Percentiles rank a stretch among this genome's conserved stretches.
Evolutionary conservation across 2,329 filamentous ascomycete genomes (phyloP).

Genomic region (Fusarium sp.): DNA sequence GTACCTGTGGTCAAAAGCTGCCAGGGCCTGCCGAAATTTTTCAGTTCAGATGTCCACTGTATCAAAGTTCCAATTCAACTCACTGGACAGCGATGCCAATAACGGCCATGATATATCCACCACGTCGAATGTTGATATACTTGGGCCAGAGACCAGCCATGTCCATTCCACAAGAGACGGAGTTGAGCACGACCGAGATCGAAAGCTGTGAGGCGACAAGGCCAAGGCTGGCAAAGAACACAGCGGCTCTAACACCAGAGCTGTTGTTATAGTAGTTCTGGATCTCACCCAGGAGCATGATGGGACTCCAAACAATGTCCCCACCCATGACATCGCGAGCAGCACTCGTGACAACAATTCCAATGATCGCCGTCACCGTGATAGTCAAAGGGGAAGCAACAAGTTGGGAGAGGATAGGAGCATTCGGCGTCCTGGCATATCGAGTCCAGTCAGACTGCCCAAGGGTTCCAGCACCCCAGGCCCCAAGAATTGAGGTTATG

Average conservation of each 20-base stretch:
- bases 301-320: slow-evolving; percentile 43
- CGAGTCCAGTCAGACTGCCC: slow-evolving; percentile 47
- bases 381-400: slow-evolving; percentile 43
- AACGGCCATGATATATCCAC: slow-evolving; percentile 60
- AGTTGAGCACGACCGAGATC: slow-evolving; percentile 56
- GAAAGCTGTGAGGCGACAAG: slow-evolving; percentile 44
- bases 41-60: neutral
- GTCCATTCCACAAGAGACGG: slow-evolving; percentile 66
- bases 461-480: slow-evolving; percentile 43
- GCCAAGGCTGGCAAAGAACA: slow-evolving; percentile 43
- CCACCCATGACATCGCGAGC: slow-evolving; percentile 37
- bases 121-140: slow-evolving; percentile 68
- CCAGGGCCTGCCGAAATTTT: slow-evolving; percentile 37
- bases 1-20: slow-evolving; percentile 44
- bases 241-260: slow-evolving; percentile 37
- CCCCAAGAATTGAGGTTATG: slow-evolving; percentile 45
- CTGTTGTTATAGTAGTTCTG: slow-evolving; percentile 45
- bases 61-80: neutral
- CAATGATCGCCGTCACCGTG: slow-evolving; percentile 43
- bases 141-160: slow-evolving; percentile 63
- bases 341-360: slow-evolving; percentile 42
- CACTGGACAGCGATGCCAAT: slow-evolving; percentile 51
- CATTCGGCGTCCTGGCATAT: slow-evolving; percentile 33
- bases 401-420: slow-evolving; percentile 39
- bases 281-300: slow-evolving; percentile 38